Evolutionary conservation across 108 stramenopile genomes (phyloP), one percentile per base, ranked within the genome.

Genomic region (Discostella stelligeroides): DNA sequence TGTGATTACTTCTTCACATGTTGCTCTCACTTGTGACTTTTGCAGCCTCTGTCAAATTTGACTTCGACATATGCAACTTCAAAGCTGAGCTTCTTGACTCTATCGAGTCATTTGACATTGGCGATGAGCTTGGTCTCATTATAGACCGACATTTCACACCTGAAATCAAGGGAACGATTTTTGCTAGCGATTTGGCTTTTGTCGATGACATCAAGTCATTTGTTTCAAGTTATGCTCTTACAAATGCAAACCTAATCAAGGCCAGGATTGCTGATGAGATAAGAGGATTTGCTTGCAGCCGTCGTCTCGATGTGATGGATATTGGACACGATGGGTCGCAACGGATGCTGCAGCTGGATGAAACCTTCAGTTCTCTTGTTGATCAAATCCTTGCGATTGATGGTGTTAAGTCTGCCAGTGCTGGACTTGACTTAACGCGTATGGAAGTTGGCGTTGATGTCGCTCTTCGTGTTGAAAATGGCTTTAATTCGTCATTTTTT

Each of bases 21-120:
- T 41, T 25, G 17, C 15, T 7, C 53, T 34, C 27, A 34, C 8
- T 45, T 40, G 42, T 41, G 15, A 12, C 9, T 8, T 21, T 14
- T 20, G 56, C 51, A 70, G 67, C 54, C 7, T 41, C 67, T 15
- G 70, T 72, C 1, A 38, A 46, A 27, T 72, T 72, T 51, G 61
- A 72, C 37, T 72, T 72, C 17, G 70, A 72, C 39, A 40, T 60
- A 8, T 72, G 70, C 50, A 54, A 64, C 37, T 56, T 55, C 41
- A 64, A 50, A 34, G 18, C 38, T 0, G 21, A 37, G n/a, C 37
- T 73, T 27, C 51, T 55, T 28, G 47, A n/a, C n/a, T 55, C 72
- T 14, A 28, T 73, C 28, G 12, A 38, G 17, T 15, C 43, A 34
- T 54, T 73, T 23, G 23, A 50, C 11, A 63, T 73, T 41, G 23